Evolutionary conservation across 2,329 filamentous ascomycete genomes (phyloP).

Genomic region (Phyllosticta citriasiana): DNA sequence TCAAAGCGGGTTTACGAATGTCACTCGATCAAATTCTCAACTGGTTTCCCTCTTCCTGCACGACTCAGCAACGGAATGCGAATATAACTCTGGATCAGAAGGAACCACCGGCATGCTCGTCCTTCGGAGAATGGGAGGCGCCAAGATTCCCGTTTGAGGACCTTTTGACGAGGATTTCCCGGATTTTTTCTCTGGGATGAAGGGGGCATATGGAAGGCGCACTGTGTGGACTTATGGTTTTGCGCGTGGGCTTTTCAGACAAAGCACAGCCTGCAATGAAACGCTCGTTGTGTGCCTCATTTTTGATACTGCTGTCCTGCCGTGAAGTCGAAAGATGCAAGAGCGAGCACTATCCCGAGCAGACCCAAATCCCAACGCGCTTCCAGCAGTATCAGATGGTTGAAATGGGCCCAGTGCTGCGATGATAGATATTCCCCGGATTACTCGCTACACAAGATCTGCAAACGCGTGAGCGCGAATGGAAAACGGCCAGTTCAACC

Average conservation of each 20-base stretch:
- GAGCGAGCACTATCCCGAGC: background rate
- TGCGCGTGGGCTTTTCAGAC: constrained; percentile 12
- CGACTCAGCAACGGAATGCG: constrained; percentile 4
- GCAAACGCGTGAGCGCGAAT: too few species aligned
- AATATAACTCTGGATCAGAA: constrained; percentile 32
- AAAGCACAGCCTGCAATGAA: background rate
- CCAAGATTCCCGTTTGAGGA: constrained; percentile 11
- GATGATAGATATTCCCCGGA: too few species aligned
- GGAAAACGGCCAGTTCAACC: too few species aligned
- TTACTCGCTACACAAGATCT: too few species aligned
- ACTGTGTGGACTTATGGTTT: constrained; percentile 27
- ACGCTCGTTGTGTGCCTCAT: constrained; percentile 7
- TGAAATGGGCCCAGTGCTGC: too few species aligned
- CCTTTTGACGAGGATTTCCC: constrained; percentile 19
- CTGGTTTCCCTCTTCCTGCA: constrained; percentile 26
- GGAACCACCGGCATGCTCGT: constrained; percentile 19
- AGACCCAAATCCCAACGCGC: background rate
- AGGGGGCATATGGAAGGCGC: constrained; percentile 31
- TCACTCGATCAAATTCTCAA: constrained; percentile 18
- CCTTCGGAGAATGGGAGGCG: constrained; percentile 18
- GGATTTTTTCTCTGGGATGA: constrained; percentile 24
- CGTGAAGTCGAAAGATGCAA: background rate
- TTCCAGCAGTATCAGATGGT: too few species aligned
- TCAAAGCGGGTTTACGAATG: constrained; percentile 12
- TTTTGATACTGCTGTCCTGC: background rate